Conservation (phyloP, 164 flowering plant genomes). For the Litsea cubeba region DNA sequence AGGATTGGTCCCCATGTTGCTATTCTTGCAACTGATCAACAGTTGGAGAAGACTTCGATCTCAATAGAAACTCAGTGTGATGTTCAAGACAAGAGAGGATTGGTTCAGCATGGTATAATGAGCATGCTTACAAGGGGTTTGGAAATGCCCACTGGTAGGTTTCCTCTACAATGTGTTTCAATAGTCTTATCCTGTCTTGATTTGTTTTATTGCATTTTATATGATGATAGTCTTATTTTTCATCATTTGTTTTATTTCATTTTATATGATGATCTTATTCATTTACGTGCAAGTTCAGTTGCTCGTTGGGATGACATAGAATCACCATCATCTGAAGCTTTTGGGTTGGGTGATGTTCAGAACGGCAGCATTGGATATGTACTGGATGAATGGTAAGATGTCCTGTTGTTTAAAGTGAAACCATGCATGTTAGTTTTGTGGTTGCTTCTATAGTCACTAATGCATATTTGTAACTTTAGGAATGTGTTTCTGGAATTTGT, state of each 20-base stretch:
- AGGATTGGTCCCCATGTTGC: constrained; percentile 26
- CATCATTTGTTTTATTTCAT: not conserved
- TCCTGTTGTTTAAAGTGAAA: not conserved
- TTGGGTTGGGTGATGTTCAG: constrained; percentile 13
- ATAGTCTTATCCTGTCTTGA: not conserved
- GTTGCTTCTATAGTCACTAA: not conserved
- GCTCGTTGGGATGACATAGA: constrained; percentile 63
- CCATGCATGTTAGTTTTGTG: not conserved
- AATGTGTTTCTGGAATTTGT: not conserved
- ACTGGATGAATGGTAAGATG: constrained; percentile 76
- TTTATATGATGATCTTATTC: not conserved
- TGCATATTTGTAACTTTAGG: not conserved
- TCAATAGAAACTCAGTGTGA: constrained; percentile 9
- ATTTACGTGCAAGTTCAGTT: constrained; percentile 56
- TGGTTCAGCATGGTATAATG: constrained; percentile 19
- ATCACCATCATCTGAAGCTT: constrained; percentile 16
- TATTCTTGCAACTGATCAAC: constrained; percentile 29
- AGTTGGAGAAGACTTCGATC: constrained; percentile 9
- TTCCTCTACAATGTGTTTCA: not conserved
- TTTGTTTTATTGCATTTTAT: not conserved
- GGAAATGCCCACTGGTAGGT: constrained; percentile 46
- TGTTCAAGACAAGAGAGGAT: constrained; percentile 14
- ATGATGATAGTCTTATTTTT: not conserved
- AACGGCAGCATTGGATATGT: constrained; percentile 61
- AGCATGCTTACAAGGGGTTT: constrained; percentile 40